A percentile compares a stretch with the other conserved stretches of the same genome.
Conservation (phyloP, 2,329 filamentous ascomycete species). For the Stachybotrys chlorohalonatus region DNA sequence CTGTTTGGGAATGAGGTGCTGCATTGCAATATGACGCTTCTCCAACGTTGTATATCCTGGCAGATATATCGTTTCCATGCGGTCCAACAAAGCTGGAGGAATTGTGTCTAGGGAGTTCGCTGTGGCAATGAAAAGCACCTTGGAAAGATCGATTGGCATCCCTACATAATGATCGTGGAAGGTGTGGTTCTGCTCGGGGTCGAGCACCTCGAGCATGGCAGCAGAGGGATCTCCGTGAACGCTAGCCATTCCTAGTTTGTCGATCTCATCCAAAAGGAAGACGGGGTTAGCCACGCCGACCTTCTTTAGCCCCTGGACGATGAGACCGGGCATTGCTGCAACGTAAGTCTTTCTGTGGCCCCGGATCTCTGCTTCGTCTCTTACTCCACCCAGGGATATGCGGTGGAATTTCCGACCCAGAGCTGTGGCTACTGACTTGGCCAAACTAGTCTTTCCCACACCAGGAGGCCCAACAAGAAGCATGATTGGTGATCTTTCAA, state of each 20-base stretch:
- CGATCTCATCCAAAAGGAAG: conserved; percentile 92
- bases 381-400: conserved; percentile 89
- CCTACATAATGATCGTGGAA: conserved; percentile 97
- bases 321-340: conserved; percentile 94
- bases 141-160: conserved; percentile 90
- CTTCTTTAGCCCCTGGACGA: conserved; percentile 90
- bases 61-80: conserved; percentile 92
- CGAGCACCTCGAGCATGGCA: conserved; percentile 94
- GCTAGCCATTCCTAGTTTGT: conserved; percentile 87
- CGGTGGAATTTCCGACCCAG: conserved; percentile 93
- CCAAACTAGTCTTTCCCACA: conserved; percentile 91
- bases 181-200: conserved; percentile 91
- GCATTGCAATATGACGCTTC: conserved; percentile 88
- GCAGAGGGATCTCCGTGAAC: conserved; percentile 93
- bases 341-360: conserved; percentile 95
- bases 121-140: conserved; percentile 94
- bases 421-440: conserved; percentile 84
- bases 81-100: conserved; percentile 82
- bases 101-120: conserved; percentile 94
- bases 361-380: conserved; percentile 94
- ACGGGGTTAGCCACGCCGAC: conserved; percentile 94
- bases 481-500: conserved; percentile 93
- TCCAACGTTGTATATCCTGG: conserved; percentile 95
- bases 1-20: conserved; percentile 94
- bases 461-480: conserved; percentile 89